phyloP scores from a whole-genome alignment of 768 basidiomycete genomes.

The Phlebiopsis gigantea region DNA sequence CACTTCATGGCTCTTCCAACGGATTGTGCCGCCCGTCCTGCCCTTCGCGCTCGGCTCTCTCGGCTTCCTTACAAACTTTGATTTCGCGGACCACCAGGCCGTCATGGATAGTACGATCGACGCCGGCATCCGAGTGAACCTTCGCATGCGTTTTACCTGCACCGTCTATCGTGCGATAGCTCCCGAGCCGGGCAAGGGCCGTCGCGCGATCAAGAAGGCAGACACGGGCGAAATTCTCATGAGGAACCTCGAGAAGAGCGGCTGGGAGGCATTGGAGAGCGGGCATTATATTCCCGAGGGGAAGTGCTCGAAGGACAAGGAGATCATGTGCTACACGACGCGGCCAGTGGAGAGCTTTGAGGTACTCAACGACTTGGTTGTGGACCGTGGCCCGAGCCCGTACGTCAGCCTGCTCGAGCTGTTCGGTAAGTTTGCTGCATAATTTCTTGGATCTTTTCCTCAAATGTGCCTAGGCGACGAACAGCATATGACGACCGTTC shows the following conservation, averaged over 20 bases:
- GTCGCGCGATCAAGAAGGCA: constrained; percentile 84
- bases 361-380: constrained; percentile 93
- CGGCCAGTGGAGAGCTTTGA: constrained; percentile 95
- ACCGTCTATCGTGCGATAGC: constrained; percentile 93
- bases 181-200: constrained; percentile 57
- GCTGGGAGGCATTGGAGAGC: constrained; percentile 95
- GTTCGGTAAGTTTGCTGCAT: constrained; percentile 65
- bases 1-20: constrained; percentile 98
- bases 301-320: constrained; percentile 70
- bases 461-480: constrained; percentile 69
- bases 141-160: constrained; percentile 99
- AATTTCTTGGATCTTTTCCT: not conserved
- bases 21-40: constrained; percentile 96
- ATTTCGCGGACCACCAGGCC: constrained; percentile 79
- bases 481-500: constrained; percentile 98
- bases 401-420: constrained; percentile 94
- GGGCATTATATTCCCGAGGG: constrained; percentile 48
- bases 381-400: constrained; percentile 96
- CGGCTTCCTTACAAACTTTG: constrained; percentile 96
- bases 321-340: constrained; percentile 98
- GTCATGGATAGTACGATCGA: constrained; percentile 89
- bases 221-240: constrained; percentile 97
- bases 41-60: constrained; percentile 96
- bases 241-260: constrained; percentile 83
- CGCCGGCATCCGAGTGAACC: constrained; percentile 91